Evolutionary conservation across 768 basidiomycete genomes (phyloP).

Genomic region (Lyophyllum atratum): DNA sequence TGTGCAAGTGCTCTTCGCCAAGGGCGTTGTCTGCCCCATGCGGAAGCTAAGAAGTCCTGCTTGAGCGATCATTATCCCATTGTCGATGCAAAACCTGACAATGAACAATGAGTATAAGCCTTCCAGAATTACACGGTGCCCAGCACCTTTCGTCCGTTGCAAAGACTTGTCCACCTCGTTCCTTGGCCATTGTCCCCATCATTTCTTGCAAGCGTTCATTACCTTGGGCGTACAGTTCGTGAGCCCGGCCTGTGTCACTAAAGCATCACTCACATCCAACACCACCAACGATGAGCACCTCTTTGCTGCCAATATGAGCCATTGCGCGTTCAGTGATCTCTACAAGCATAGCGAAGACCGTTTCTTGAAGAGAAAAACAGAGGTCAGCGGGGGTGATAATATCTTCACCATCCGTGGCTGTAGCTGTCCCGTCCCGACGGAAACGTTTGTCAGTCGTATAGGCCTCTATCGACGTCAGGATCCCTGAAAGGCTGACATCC

Average conservation of each 20-base stretch:
- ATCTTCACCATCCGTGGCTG: conserved; percentile 54
- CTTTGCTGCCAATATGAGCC: conserved; percentile 96
- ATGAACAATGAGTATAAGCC: neutral
- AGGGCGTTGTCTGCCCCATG: conserved; percentile 82
- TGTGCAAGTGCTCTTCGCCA: conserved; percentile 85
- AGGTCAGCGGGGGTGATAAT: conserved; percentile 93
- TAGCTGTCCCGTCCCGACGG: conserved; percentile 43
- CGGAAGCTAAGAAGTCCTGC: conserved; percentile 90
- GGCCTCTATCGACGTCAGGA: conserved; percentile 84
- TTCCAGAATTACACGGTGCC: neutral
- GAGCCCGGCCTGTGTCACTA: neutral
- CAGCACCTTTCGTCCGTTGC: conserved; percentile 92
- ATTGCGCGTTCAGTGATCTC: conserved; percentile 99
- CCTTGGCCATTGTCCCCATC: conserved; percentile 97
- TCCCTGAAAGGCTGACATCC: conserved; percentile 96
- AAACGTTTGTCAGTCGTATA: conserved; percentile 88
- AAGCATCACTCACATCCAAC: conserved; percentile 85
- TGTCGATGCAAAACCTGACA: conserved; percentile 96
- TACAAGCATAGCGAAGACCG: conserved; percentile 96
- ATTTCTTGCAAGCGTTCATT: conserved; percentile 95
- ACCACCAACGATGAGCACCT: conserved; percentile 96
- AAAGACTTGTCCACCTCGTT: conserved; percentile 87
- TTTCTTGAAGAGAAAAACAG: conserved; percentile 97
- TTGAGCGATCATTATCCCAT: conserved; percentile 99
- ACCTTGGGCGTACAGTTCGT: conserved; percentile 45